Conservation (phyloP, 163 green algal genomes). For the Scenedesmus sp. region DNA sequence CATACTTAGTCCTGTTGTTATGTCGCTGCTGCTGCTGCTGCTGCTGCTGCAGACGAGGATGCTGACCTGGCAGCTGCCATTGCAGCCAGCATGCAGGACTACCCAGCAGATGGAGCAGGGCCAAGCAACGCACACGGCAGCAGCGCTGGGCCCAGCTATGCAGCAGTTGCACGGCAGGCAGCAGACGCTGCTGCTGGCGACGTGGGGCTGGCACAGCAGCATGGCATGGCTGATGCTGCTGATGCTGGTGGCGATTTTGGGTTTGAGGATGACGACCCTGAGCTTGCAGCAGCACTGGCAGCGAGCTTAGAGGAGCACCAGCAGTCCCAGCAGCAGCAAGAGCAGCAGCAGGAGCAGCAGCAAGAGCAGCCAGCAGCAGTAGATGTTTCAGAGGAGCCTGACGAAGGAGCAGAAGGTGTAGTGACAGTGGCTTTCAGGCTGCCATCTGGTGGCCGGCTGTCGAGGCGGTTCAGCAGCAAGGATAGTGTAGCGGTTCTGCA, state of each 20-base stretch:
- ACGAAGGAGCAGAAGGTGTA: slow-evolving; percentile 10
- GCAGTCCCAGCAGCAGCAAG: neutral
- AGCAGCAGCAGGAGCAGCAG: slow-evolving; percentile 33
- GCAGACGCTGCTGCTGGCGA: neutral
- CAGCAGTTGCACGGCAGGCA: slow-evolving; percentile 9
- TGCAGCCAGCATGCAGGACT: slow-evolving; percentile 71
- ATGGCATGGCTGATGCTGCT: neutral
- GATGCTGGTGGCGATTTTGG: neutral
- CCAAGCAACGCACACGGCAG: neutral
- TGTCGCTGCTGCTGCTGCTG: neutral
- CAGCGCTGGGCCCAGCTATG: slow-evolving; percentile 1
- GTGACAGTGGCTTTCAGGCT: slow-evolving; percentile 44
- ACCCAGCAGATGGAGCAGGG: neutral
- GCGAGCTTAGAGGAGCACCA: slow-evolving; percentile 76
- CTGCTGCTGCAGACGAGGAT: slow-evolving; percentile 61
- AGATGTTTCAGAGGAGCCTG: slow-evolving; percentile 44
- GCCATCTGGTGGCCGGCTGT: slow-evolving; percentile 32
- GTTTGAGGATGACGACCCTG: slow-evolving; percentile 65
- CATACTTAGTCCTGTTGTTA: neutral
- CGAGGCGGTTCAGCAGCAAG: slow-evolving; percentile 7
- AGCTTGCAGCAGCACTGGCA: slow-evolving; percentile 83
- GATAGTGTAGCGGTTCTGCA: slow-evolving; percentile 31
- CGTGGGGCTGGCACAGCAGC: neutral
- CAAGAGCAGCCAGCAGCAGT: slow-evolving; percentile 25
- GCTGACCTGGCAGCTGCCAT: slow-evolving; percentile 80